phyloP scores from a whole-genome alignment of 345 rosid species.

The Brassica nigra region DNA sequence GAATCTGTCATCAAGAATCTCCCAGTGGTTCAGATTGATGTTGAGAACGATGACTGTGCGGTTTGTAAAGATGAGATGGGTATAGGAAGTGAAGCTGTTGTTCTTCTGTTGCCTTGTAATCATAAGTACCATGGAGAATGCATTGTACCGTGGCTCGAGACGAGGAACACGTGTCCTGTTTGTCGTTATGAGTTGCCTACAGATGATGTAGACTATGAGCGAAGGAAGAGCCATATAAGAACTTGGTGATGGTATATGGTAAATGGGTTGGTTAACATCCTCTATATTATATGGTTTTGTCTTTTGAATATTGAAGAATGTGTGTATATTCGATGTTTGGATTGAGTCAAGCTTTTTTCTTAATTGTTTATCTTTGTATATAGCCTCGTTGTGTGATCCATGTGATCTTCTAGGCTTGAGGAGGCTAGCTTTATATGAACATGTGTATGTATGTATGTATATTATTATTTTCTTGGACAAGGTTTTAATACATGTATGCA shows the following conservation, averaged over 20 bases:
- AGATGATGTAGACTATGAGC: conserved; percentile 74
- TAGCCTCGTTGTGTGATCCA: neutral
- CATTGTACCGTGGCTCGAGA: conserved; percentile 78
- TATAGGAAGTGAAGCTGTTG: conserved; percentile 57
- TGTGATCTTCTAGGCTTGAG: neutral
- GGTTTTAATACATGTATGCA: neutral
- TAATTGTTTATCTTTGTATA: neutral
- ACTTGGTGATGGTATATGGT: neutral
- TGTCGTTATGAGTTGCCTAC: conserved; percentile 90
- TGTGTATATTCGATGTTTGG: conserved; percentile 1
- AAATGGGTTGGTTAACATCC: conserved; percentile 4
- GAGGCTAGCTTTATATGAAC: neutral
- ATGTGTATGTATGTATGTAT: neutral
- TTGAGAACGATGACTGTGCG: conserved; percentile 25
- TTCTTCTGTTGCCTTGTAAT: conserved; percentile 67
- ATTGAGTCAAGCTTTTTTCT: conserved; percentile 7
- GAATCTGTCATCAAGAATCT: conserved; percentile 63
- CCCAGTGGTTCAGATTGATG: conserved; percentile 49
- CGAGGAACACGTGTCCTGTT: conserved; percentile 93
- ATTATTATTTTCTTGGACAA: neutral
- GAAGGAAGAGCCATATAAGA: conserved; percentile 48
- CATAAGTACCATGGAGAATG: conserved; percentile 87
- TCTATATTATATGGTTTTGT: conserved; percentile 8
- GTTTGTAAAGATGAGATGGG: conserved; percentile 87
- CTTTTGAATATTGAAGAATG: neutral